Base-by-base conservation (phyloP, 441 rosid genomes). In the Adansonia grandidieri region DNA sequence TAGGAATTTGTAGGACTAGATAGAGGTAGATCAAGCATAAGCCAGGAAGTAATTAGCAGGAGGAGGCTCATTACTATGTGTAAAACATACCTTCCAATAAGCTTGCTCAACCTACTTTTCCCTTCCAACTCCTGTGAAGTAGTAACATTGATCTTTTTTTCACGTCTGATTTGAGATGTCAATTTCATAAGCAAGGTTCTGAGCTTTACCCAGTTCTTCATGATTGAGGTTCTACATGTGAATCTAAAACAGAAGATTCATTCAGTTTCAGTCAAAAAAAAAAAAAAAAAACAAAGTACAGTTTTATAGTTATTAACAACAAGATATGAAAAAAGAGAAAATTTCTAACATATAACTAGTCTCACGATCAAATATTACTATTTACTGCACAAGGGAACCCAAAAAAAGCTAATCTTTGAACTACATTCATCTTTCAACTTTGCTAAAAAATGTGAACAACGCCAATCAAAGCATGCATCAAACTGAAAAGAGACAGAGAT, bases 1-100 rank as follows among this genome's bases (percentile, higher is more conserved):
- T 68, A 68, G 56, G 10, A 68, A 20, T 68, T 37, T 56, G 11
- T 20, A 47, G 73, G 19, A 68, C 73, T 20, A 11, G 56, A 68
- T 24, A 45, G 17, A 5, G 40, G 37, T 5, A 17, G 51, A 44
- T 66, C 67, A 62, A 62, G 44, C 13, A 20, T 20, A 68, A 13
- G 20, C n/a, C 54, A 45, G 17, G 9, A 22, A 20, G 22, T n/a
- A n/a, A 9, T 17, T n/a, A 17, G 8, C 7, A 7, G 11, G 22
- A 17, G 8, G 4, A 57, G 62, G 22, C 24, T 57, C 8, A 57
- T 66, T 10, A 66, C 53, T 2, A 42, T 17, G 9, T 44, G 51
- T 17, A 66, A 40, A 42, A 19, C 71, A 66, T 44, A 44, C 4
- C 15, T 66, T 37, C 69, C 69, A 64, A 37, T 42, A 64, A n/a